phyloP scores from a whole-genome alignment of 1,284 basidiomycete genomes.

The Ceratobasidium papillatum region DNA sequence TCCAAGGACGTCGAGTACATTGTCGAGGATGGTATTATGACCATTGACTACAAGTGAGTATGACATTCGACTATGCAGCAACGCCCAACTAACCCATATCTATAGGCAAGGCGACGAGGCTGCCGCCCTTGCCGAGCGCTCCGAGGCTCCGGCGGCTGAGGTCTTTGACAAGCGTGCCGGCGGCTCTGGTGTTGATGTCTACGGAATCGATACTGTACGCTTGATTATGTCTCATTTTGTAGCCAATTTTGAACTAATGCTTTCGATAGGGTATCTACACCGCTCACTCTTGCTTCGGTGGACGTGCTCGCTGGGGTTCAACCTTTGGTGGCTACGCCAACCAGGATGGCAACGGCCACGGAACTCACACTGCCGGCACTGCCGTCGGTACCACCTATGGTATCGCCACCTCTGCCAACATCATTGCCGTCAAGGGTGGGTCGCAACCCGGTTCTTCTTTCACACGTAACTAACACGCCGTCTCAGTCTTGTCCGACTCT shows the following conservation, averaged over 20 bases:
- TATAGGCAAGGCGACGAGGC: not conserved
- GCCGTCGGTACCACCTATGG: constrained; percentile 33
- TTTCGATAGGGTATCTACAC: constrained; percentile 32
- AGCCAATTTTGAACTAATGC: no score
- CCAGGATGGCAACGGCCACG: constrained; percentile 32
- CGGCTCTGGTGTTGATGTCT: constrained; percentile 36
- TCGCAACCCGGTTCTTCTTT: not conserved
- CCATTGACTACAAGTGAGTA: constrained; percentile 15
- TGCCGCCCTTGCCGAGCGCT: not conserved
- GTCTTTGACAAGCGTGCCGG: not conserved
- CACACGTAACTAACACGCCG: not conserved
- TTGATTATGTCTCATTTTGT: no score
- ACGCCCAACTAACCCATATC: not conserved
- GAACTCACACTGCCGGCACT: constrained; percentile 38
- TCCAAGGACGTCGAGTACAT: constrained; percentile 36
- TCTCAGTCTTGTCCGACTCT: constrained; percentile 84
- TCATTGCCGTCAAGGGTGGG: constrained; percentile 36
- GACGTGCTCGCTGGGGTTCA: constrained; percentile 24
- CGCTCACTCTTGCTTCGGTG: constrained; percentile 19
- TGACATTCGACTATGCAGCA: no score
- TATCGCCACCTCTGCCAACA: constrained; percentile 27
- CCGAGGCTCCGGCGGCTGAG: not conserved
- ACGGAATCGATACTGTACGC: constrained; percentile 41
- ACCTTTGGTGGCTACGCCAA: constrained; percentile 14
- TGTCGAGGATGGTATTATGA: constrained; percentile 21